Conservation (phyloP, 805 yeast species). For the Starmerella ratchasimensis region DNA sequence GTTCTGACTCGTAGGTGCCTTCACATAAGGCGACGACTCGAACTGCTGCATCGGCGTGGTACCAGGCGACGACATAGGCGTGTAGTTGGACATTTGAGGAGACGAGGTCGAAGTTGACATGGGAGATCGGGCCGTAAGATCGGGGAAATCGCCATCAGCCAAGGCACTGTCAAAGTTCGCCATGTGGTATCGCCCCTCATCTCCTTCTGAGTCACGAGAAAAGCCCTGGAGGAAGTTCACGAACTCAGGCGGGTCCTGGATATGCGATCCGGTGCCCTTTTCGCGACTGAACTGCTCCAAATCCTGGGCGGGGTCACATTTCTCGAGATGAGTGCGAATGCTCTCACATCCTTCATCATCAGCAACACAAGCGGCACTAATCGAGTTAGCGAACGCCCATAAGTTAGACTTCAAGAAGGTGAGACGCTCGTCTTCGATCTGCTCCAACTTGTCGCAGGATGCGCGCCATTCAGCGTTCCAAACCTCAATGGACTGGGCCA, state of each 20-base stretch:
- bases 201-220: constrained; percentile 22
- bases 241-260: constrained; percentile 46
- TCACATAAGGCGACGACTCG: no score
- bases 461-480: constrained; percentile 65
- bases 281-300: constrained; percentile 38
- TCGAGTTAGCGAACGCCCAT: constrained; percentile 65
- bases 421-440: constrained; percentile 57
- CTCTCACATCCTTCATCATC: constrained; percentile 67
- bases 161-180: constrained; percentile 26
- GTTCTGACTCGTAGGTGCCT: no score
- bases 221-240: constrained; percentile 43
- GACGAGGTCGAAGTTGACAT: constrained; percentile 1
- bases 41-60: background rate
- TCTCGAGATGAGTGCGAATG: constrained; percentile 53
- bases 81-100: constrained; percentile 2
- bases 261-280: constrained; percentile 52
- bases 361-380: constrained; percentile 62
- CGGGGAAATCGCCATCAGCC: constrained; percentile 3
- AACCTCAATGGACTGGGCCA: constrained; percentile 42
- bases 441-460: constrained; percentile 49
- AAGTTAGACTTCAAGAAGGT: constrained; percentile 54
- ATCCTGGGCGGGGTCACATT: constrained; percentile 50
- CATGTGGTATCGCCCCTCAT: constrained; percentile 21
- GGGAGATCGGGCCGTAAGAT: constrained; percentile 4
- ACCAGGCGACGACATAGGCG: constrained; percentile 8